phyloP scores from a whole-genome alignment of 1,284 basidiomycete genomes.

The Puccinia polysora region DNA sequence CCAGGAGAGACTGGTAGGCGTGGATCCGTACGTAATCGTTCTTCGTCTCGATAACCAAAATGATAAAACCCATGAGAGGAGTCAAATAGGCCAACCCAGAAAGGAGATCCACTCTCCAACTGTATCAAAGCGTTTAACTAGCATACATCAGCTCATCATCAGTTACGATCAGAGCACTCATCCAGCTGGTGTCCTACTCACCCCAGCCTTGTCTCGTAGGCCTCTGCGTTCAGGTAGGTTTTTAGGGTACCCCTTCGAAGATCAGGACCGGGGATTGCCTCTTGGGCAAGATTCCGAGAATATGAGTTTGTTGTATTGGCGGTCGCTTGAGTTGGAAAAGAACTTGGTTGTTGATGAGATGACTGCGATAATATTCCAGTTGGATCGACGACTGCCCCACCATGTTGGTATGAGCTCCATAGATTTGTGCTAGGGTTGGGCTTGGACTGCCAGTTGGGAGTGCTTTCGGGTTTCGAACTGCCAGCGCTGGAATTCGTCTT shows the following conservation, averaged over 20 bases:
- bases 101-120: slow-evolving; percentile 40
- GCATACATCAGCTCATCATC: slow-evolving; percentile 10
- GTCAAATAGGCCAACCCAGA: slow-evolving; percentile 33
- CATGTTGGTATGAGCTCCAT: slow-evolving; percentile 38
- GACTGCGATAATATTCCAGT: background rate
- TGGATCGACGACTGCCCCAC: slow-evolving; percentile 12
- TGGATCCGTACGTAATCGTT: slow-evolving; percentile 42
- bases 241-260: background rate
- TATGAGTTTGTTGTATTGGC: background rate
- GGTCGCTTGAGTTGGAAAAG: background rate
- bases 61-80: slow-evolving; percentile 33
- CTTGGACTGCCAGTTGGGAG: background rate
- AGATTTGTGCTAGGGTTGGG: slow-evolving; percentile 20
- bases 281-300: slow-evolving; percentile 7
- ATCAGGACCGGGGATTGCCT: background rate
- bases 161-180: background rate
- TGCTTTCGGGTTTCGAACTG: background rate
- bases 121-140: background rate
- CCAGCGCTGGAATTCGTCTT: background rate
- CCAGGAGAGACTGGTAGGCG: slow-evolving; percentile 41
- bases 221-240: slow-evolving; percentile 28
- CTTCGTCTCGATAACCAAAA: slow-evolving; percentile 31
- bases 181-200: slow-evolving; percentile 7
- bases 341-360: background rate
- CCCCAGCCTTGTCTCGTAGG: slow-evolving; percentile 41